phyloP scores from a whole-genome alignment of 257 asterid genomes.

The Nicotiana undulata region DNA sequence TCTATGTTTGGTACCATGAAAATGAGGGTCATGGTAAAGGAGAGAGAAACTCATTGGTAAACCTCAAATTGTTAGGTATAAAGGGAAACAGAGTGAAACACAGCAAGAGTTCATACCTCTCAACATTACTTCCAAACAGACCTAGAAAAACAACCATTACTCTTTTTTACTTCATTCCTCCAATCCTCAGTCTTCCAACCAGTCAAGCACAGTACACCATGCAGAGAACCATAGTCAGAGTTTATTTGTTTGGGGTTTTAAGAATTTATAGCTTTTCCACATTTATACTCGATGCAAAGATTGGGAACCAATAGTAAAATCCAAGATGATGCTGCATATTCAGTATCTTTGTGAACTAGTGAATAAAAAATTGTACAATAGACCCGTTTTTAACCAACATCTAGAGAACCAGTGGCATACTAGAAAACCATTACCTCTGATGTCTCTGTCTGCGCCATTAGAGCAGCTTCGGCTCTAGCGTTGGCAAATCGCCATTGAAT shows the following conservation, averaged over 20 bases:
- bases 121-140: too few species aligned
- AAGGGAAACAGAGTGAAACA: too few species aligned
- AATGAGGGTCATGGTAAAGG: too few species aligned
- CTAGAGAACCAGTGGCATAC: neutral
- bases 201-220: too few species aligned
- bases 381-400: neutral
- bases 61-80: too few species aligned
- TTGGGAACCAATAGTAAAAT: neutral
- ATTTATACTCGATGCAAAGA: neutral
- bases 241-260: too few species aligned
- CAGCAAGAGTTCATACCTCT: too few species aligned
- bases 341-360: neutral
- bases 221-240: neutral
- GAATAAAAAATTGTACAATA: neutral
- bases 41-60: too few species aligned
- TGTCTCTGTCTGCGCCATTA: constrained; percentile 38
- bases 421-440: constrained; percentile 52
- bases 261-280: neutral
- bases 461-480: constrained; percentile 55
- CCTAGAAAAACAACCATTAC: too few species aligned
- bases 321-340: neutral
- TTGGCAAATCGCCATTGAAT: constrained; percentile 76
- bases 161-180: too few species aligned
- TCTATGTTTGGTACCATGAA: too few species aligned
- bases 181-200: too few species aligned